Evolutionary conservation across 2,329 filamentous ascomycete genomes (phyloP), one percentile per base, ranked within the genome.

Genomic region (Periconia sp.): DNA sequence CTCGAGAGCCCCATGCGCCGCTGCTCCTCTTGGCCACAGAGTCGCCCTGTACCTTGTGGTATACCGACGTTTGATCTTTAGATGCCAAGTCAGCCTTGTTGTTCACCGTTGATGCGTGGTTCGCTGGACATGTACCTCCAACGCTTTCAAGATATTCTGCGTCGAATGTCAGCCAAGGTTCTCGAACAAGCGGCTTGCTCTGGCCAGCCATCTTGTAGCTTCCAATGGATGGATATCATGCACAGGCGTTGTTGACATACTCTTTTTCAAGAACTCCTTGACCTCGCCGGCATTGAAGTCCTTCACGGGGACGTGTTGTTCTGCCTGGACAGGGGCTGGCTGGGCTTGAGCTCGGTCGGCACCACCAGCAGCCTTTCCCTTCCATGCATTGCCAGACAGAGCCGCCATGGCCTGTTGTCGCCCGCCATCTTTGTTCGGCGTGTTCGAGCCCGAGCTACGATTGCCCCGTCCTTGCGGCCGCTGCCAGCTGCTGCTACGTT

Each of bases 251-350:
- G n/a, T 42, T 28, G 17, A 68, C 56, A 43, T 56, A 64, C 73
- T 65, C 56, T 71, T 71, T 40, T 61, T 69, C 61, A 75, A 54
- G 46, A 69, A 73, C 4, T 69, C 65, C 56, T 64, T 71, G 46
- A 74, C 68, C 50, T 75, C 74, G 15, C 52, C 61, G 5, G 68
- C 63, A 56, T 76, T 76, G 65, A 76, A 77, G 38, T 69, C 71
- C 31, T 59, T 63, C 40, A 70, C 65, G 3, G 68, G 66, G 22
- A 63, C 56, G 44, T 71, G 61, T 21, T 63, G 59, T 28, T 68
- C 64, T 26, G 51, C 41, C 31, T 46, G 52, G 21, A 29, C 42
- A 11, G 46, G 16, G 12, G 34, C 31, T 21, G 41, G 40, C 38
- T 42, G 46, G 18, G 48, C 56, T 33, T 55, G 50, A 33, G 43